A percentile compares a stretch with the other conserved stretches of the same genome.
These are phyloP conservation scores for Volvariella volvacea DNA, from an alignment of 1,284 basidiomycete species.

Conservation along the genomic window DNA sequence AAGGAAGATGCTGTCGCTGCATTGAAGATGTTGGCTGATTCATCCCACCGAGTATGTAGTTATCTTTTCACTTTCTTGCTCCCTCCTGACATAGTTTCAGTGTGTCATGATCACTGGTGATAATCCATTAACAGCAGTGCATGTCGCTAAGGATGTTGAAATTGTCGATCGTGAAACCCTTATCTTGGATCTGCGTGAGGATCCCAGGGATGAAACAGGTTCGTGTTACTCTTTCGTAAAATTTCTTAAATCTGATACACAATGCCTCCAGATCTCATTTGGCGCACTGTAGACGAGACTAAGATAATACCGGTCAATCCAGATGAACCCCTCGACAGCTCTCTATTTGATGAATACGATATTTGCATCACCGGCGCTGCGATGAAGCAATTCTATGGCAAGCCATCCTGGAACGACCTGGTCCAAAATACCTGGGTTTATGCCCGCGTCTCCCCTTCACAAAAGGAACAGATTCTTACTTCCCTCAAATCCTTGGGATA, in stretches of 20 bases:
- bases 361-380: constrained; percentile 93
- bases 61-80: not conserved
- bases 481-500: constrained; percentile 85
- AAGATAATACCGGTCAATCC: constrained; percentile 83
- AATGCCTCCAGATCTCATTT: constrained; percentile 61
- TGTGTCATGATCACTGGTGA: constrained; percentile 98
- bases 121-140: constrained; percentile 91
- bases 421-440: constrained; percentile 96
- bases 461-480: constrained; percentile 91
- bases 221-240: constrained; percentile 17
- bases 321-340: constrained; percentile 64
- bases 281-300: constrained; percentile 87
- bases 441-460: constrained; percentile 90
- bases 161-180: constrained; percentile 91
- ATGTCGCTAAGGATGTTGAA: constrained; percentile 91
- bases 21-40: constrained; percentile 88
- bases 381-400: constrained; percentile 73
- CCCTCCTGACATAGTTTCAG: constrained; percentile 27
- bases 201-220: constrained; percentile 64
- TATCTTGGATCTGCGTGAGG: constrained; percentile 85
- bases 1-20: constrained; percentile 88
- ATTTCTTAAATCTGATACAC: constrained; percentile 1
- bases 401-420: constrained; percentile 65
- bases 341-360: constrained; percentile 81
- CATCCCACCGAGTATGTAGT: constrained; percentile 80